Conservation (phyloP, 352 stramenopile species). For the Peronospora belbahrii region DNA sequence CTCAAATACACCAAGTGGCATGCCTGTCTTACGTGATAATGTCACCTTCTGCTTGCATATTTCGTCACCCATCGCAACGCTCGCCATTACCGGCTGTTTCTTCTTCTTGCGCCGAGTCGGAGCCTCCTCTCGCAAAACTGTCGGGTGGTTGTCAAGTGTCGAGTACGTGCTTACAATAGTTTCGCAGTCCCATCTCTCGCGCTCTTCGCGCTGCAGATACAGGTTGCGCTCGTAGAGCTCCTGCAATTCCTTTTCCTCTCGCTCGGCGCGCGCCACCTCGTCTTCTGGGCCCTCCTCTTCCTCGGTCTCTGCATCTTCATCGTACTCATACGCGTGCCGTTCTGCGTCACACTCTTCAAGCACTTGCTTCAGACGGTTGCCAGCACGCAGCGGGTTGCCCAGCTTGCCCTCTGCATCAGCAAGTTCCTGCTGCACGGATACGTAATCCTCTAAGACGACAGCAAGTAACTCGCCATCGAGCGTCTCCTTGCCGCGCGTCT, state of each 20-base stretch:
- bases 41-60: constrained; percentile 57
- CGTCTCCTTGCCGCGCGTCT: constrained; percentile 60
- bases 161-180: constrained; percentile 98
- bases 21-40: constrained; percentile 92
- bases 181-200: constrained; percentile 93
- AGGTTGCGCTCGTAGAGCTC: constrained; percentile 50
- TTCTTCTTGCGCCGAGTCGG: constrained; percentile 80
- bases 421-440: constrained; percentile 59
- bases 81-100: constrained; percentile 22
- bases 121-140: constrained; percentile 73
- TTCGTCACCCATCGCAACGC: constrained; percentile 25
- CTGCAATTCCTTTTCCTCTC: constrained; percentile 34
- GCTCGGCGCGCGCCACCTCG: constrained; percentile 16
- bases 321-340: constrained; percentile 45
- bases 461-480: constrained; percentile 62
- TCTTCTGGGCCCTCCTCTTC: constrained; percentile 39
- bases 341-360: constrained; percentile 64
- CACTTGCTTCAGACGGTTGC: constrained; percentile 67
- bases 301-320: constrained; percentile 32
- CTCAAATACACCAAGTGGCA: constrained; percentile 90
- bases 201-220: constrained; percentile 53
- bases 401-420: constrained; percentile 69
- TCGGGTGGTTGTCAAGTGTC: constrained; percentile 97
- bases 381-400: constrained; percentile 58
- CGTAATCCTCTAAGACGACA: constrained; percentile 71